These are phyloP conservation scores for Nectriaceae sp. DNA, from an alignment of 2,329 filamentous ascomycete genomes.

Conservation along the genomic window DNA sequence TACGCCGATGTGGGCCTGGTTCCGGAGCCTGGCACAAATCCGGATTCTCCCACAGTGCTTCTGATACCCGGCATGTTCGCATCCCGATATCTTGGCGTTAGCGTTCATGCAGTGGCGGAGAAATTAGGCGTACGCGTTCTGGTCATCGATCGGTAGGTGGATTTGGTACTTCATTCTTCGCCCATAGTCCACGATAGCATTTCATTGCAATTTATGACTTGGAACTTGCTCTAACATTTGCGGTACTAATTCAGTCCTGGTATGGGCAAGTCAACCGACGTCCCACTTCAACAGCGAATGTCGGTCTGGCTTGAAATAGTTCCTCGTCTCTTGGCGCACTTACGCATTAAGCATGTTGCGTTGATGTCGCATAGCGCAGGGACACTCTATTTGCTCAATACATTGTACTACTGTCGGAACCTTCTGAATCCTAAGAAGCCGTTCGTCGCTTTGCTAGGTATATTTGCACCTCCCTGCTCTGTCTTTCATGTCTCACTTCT, in stretches of 20 bases:
- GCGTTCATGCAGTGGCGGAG: slow-evolving; percentile 35
- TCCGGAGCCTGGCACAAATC: background rate
- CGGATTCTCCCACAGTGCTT: slow-evolving; percentile 25
- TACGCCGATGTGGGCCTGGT: slow-evolving; percentile 31
- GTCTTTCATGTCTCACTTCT: no score
- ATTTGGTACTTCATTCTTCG: slow-evolving; percentile 5
- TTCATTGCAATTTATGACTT: no score
- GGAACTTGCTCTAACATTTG: no score
- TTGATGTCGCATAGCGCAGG: slow-evolving; percentile 35
- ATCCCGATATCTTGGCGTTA: slow-evolving; percentile 28
- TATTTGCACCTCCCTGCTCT: background rate
- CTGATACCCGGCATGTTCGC: slow-evolving; percentile 33
- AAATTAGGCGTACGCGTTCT: slow-evolving; percentile 35
- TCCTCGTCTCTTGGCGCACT: slow-evolving; percentile 34
- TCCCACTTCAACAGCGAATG: slow-evolving; percentile 19
- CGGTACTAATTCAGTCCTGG: slow-evolving; percentile 22
- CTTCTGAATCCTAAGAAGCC: slow-evolving; percentile 26
- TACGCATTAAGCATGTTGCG: slow-evolving; percentile 33
- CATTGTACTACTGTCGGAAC: slow-evolving; percentile 26
- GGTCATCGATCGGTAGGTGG: slow-evolving; percentile 29
- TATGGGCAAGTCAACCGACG: slow-evolving; percentile 24
- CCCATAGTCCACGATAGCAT: no score
- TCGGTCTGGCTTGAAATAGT: slow-evolving; percentile 31
- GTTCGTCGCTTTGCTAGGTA: slow-evolving; percentile 23
- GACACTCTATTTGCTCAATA: slow-evolving; percentile 33